Evolutionary conservation across 2,329 filamentous ascomycete genomes (phyloP), one percentile per base, ranked within the genome.

Genomic region (Drechslera avenae): DNA sequence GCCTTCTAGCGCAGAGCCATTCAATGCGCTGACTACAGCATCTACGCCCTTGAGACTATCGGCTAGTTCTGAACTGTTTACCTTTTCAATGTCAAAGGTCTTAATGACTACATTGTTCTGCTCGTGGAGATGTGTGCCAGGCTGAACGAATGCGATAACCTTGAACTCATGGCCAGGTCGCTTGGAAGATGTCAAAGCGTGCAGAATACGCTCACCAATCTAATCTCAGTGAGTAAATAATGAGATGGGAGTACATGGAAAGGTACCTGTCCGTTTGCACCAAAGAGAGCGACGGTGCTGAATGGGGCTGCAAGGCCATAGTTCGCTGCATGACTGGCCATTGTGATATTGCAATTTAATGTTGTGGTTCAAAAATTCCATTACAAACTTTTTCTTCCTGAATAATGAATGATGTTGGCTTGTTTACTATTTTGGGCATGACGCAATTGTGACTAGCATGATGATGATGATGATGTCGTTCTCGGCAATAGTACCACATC

Each of bases 1-100:
- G 3, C 48, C 39, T 14, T 57, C 39, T 8, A 68, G 39, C 0
- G 50, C 59, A 18, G 57, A 51, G 0, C 62, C 62, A 30, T 59
- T 64, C 18, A 71, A 41, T 0, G 63, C 59, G 45, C 57, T 66
- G 19, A 70, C 43, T 0, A 67, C 50, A 2, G 52, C 61, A 34
- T 68, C 60, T 5, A 64, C 60, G 1, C 59, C 62, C 32, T 45
- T 26, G 5, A 68, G 43, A 3, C 43, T 35, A 2, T 53, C 16
- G 1, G 50, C 52, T 4, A 68, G 37, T 2, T 30, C 26, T 56
- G 43, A 3, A 53, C 46, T 4, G 5, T 23, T 8, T 5, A 13
- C 28, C 8, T 23, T 13, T 26, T 44, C 7, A 5, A 21, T 19
- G 8, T 30, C 31, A 3, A 35, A 14, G 2, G 9, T 28, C 31